phyloP scores from a whole-genome alignment of 257 asterid species.

The Coffea eugenioides region DNA sequence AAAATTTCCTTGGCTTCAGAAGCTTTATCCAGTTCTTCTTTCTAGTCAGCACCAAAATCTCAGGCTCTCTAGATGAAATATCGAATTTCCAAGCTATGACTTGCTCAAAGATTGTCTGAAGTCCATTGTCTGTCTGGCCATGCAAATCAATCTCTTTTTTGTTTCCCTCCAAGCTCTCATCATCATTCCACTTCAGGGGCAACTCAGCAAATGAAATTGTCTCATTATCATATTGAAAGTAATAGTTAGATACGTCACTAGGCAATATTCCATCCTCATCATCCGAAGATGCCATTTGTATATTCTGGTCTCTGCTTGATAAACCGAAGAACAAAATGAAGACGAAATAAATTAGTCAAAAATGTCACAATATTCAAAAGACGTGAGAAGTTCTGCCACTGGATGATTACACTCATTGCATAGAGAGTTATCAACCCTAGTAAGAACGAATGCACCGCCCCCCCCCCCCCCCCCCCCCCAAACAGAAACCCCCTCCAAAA shows the following conservation, averaged over 20 bases:
- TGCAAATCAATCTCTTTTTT: conserved; percentile 39
- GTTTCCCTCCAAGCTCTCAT: conserved; percentile 27
- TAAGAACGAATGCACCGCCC: not conserved
- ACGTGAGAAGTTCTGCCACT: not conserved
- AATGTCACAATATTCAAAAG: not conserved
- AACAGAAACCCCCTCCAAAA: not conserved
- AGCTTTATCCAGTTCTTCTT: conserved; percentile 80
- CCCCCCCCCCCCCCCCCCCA: not conserved
- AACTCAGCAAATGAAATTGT: conserved; percentile 55
- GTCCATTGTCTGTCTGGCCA: conserved; percentile 70
- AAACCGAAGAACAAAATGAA: not conserved
- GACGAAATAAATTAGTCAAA: not conserved
- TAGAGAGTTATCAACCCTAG: not conserved
- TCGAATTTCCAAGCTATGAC: conserved; percentile 81
- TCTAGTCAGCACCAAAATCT: conserved; percentile 55
- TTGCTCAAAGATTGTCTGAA: conserved; percentile 54
- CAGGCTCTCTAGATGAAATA: conserved; percentile 48
- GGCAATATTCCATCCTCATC: conserved; percentile 59
- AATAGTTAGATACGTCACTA: conserved; percentile 49
- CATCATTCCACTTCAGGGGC: conserved; percentile 51
- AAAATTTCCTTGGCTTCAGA: conserved; percentile 67
- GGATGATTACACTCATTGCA: not conserved
- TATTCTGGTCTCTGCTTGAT: conserved; percentile 1
- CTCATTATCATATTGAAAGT: conserved; percentile 41
- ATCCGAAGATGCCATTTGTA: conserved; percentile 63